Evolutionary conservation across 352 stramenopile species (phyloP).

Genomic region (Globisporangium camurandrum): DNA sequence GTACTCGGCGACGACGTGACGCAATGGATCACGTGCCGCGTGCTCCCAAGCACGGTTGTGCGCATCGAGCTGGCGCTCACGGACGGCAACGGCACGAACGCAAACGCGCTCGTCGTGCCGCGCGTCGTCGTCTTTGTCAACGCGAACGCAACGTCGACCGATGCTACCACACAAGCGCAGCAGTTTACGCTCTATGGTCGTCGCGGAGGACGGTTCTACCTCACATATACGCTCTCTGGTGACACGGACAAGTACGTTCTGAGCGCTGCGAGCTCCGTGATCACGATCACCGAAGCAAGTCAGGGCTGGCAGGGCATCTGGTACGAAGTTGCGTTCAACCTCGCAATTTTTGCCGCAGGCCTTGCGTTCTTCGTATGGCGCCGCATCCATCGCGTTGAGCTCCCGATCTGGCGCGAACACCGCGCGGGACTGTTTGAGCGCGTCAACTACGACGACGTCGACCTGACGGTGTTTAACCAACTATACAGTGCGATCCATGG

Average conservation of each 20-base stretch:
- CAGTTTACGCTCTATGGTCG: conserved; percentile 37
- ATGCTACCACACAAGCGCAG: conserved; percentile 18
- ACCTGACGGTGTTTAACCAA: conserved; percentile 24
- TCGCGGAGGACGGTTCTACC: conserved; percentile 38
- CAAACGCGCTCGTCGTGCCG: conserved; percentile 24
- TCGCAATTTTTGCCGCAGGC: conserved; percentile 37
- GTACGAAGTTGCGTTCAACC: conserved; percentile 59
- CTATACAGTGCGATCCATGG: conserved; percentile 46
- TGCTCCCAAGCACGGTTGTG: conserved; percentile 30
- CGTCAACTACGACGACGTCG: conserved; percentile 59
- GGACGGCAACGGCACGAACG: conserved; percentile 29
- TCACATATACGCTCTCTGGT: conserved; percentile 37
- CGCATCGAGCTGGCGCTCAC: conserved; percentile 34
- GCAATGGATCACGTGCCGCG: conserved; percentile 36
- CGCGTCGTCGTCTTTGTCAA: conserved; percentile 30
- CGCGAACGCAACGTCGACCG: conserved; percentile 11
- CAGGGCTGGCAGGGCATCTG: conserved; percentile 61
- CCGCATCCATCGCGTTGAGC: conserved; percentile 35
- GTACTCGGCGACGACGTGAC: conserved; percentile 25
- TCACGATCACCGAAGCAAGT: conserved; percentile 37
- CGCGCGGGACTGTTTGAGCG: conserved; percentile 61
- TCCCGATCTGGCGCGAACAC: conserved; percentile 61
- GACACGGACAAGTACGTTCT: conserved; percentile 36
- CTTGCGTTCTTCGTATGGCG: conserved; percentile 61
- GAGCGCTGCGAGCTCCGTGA: conserved; percentile 38